Percentiles rank a stretch among this genome's conserved stretches.
Evolutionary conservation across 2,329 filamentous ascomycete genomes (phyloP).

Genomic region (Sporothrix pseudoabietina): DNA sequence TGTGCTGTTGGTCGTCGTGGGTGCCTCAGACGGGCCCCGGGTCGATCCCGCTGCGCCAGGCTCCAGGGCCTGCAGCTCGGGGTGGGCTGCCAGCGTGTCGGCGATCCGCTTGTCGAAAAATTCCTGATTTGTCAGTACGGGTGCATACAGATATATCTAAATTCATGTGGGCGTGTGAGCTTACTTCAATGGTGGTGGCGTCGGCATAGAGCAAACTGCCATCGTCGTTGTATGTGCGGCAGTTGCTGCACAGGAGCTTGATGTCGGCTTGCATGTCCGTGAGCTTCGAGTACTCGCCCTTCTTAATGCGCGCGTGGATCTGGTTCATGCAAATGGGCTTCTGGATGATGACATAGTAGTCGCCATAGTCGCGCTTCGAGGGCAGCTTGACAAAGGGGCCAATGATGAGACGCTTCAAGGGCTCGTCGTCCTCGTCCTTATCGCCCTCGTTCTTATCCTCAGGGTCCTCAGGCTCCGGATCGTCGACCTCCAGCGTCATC

Average conservation of each 20-base stretch:
- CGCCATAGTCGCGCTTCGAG: conserved; percentile 83
- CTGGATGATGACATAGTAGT: conserved; percentile 93
- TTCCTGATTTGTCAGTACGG: conserved; percentile 46
- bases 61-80: conserved; percentile 38
- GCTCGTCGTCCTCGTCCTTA: conserved; percentile 58
- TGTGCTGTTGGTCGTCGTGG: conserved; percentile 42
- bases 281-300: conserved; percentile 83
- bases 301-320: conserved; percentile 93
- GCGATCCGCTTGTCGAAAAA: conserved; percentile 59
- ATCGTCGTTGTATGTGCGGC: conserved; percentile 95
- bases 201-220: conserved; percentile 89
- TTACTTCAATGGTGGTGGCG: conserved; percentile 88
- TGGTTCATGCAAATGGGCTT: conserved; percentile 95
- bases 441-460: conserved; percentile 48
- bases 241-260: conserved; percentile 82
- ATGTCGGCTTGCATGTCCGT: conserved; percentile 83
- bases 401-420: conserved; percentile 76
- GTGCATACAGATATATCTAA: neutral
- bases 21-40: conserved; percentile 49
- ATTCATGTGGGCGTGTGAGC: conserved; percentile 43
- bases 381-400: conserved; percentile 92
- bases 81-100: conserved; percentile 39
- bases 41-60: conserved; percentile 26
- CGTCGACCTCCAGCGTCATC: conserved; percentile 82
- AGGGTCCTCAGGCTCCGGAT: conserved; percentile 59